A percentile compares a stretch with the other conserved stretches of the same genome.
Conservation (phyloP, 805 yeast genomes). For the Tetrapisispora phaffii region DNA sequence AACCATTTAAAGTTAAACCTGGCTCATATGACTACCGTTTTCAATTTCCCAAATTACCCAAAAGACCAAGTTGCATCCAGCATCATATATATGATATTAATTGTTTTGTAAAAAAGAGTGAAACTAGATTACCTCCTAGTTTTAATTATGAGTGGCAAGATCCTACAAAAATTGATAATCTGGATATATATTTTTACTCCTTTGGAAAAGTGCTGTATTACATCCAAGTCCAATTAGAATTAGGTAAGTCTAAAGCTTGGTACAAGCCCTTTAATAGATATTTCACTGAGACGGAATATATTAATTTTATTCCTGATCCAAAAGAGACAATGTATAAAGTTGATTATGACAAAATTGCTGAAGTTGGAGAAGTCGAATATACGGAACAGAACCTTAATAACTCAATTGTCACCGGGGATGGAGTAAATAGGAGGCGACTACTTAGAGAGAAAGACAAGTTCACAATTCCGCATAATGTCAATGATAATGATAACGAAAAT, state of each 20-base stretch:
- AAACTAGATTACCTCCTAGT: slow-evolving; percentile 23
- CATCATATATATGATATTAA: slow-evolving; percentile 16
- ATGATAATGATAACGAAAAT: not conserved
- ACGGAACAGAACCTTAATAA: not conserved
- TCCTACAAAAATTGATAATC: slow-evolving; percentile 16
- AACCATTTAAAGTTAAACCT: slow-evolving; percentile 24
- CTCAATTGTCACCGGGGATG: not conserved
- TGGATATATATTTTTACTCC: slow-evolving; percentile 21
- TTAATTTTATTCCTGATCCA: slow-evolving; percentile 22
- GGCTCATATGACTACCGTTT: slow-evolving; percentile 23
- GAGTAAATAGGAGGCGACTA: not conserved
- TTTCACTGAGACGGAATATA: slow-evolving; percentile 12
- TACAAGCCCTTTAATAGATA: slow-evolving; percentile 22
- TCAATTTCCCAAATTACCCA: slow-evolving; percentile 19
- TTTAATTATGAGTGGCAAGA: slow-evolving; percentile 22
- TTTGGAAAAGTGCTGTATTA: slow-evolving; percentile 23
- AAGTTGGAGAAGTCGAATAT: slow-evolving; percentile 3
- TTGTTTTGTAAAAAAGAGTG: slow-evolving; percentile 15
- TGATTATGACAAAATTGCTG: not conserved
- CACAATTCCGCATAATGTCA: not conserved
- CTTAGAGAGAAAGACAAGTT: not conserved
- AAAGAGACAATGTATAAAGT: slow-evolving; percentile 14
- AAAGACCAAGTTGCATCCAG: slow-evolving; percentile 19
- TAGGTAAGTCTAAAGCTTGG: slow-evolving; percentile 25
- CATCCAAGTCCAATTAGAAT: slow-evolving; percentile 20